Conservation (phyloP, 495 filamentous ascomycete genomes). For the Talaromyces thailandensis region DNA sequence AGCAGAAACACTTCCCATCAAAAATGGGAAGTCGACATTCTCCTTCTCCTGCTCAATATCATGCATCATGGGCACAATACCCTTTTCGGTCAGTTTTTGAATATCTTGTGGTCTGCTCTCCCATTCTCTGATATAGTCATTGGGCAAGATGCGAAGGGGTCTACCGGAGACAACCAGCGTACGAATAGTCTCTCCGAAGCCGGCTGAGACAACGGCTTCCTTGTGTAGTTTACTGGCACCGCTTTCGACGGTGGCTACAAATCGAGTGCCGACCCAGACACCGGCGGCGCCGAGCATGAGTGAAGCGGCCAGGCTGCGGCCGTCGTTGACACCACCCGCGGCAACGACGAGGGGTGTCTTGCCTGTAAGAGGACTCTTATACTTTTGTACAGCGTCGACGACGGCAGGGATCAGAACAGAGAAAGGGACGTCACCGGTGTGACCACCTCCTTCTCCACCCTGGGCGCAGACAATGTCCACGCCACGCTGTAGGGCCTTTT, state of each 20-base stretch:
- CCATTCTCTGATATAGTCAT: constrained; percentile 75
- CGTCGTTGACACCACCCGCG: constrained; percentile 67
- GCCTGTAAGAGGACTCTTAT: constrained; percentile 45
- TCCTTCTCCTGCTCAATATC: constrained; percentile 66
- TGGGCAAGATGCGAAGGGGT: constrained; percentile 69
- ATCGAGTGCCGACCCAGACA: constrained; percentile 81
- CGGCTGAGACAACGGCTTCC: constrained; percentile 64
- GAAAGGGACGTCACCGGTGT: constrained; percentile 69
- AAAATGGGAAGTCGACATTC: constrained; percentile 72
- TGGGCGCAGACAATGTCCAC: constrained; percentile 82
- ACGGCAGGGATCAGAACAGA: constrained; percentile 66
- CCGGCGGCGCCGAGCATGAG: constrained; percentile 67
- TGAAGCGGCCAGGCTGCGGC: constrained; percentile 57
- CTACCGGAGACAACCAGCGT: constrained; percentile 74
- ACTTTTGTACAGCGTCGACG: constrained; percentile 60
- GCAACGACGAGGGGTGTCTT: constrained; percentile 60
- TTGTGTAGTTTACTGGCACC: constrained; percentile 73
- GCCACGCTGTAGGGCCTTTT: constrained; percentile 70
- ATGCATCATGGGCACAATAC: constrained; percentile 68
- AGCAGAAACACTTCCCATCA: constrained; percentile 93
- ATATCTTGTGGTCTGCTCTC: constrained; percentile 65
- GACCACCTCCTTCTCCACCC: constrained; percentile 71
- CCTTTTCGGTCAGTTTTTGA: constrained; percentile 57
- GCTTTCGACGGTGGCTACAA: constrained; percentile 71
- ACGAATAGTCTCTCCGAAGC: constrained; percentile 63